These are phyloP conservation scores for Cardamine resedifolia DNA, from an alignment of 345 rosid genomes.

Conservation along the genomic window DNA sequence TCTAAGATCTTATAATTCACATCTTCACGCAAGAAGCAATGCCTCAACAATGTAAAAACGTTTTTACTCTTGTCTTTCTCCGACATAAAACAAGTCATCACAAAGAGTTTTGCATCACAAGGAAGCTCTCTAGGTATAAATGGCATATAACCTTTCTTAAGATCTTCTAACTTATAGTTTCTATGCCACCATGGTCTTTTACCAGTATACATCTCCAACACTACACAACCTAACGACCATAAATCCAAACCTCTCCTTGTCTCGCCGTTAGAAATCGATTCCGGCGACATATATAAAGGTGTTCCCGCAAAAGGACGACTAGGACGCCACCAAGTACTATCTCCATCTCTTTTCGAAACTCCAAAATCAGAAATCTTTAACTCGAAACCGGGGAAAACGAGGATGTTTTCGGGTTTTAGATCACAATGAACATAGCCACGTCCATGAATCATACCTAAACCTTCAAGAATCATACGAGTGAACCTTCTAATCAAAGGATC, in stretches of 20 bases:
- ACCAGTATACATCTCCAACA: neutral
- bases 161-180: neutral
- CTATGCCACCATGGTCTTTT: slow-evolving; percentile 1
- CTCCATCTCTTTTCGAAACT: neutral
- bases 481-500: slow-evolving; percentile 34
- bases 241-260: slow-evolving; percentile 3
- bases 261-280: neutral
- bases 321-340: neutral
- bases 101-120: neutral
- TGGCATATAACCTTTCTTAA: neutral
- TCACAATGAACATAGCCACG: slow-evolving; percentile 20
- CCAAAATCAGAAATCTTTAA: slow-evolving; percentile 2
- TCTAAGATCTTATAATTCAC: neutral
- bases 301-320: neutral
- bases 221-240: neutral
- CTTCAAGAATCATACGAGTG: slow-evolving; percentile 37
- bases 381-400: slow-evolving; percentile 2
- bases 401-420: slow-evolving; percentile 44
- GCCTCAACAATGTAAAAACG: neutral
- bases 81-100: neutral
- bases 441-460: slow-evolving; percentile 29
- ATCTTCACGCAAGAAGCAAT: neutral
- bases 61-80: neutral
- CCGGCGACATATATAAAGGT: neutral
- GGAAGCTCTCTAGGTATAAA: neutral